These are phyloP conservation scores for Oryza glaberrima DNA, from an alignment of 176 grass and related monocot genomes.

Conservation along the genomic window DNA sequence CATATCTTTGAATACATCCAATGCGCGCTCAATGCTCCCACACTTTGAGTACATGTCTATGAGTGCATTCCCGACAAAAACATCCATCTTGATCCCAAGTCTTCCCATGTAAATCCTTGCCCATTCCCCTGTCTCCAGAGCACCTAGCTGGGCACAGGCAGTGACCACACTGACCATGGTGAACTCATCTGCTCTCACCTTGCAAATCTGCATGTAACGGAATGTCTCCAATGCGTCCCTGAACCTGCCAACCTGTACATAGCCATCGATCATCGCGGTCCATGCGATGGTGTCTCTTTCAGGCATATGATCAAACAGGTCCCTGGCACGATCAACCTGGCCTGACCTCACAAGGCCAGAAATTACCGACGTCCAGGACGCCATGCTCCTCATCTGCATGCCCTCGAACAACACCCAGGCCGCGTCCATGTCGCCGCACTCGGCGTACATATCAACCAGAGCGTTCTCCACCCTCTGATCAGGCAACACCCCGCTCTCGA, in stretches of 20 bases:
- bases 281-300: slow-evolving; percentile 64
- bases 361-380: slow-evolving; percentile 80
- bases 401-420: slow-evolving; percentile 61
- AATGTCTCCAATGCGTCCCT: slow-evolving; percentile 72
- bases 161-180: slow-evolving; percentile 79
- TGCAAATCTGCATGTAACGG: slow-evolving; percentile 57
- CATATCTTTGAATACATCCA: slow-evolving; percentile 76
- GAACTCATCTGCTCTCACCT: slow-evolving; percentile 55
- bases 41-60: slow-evolving; percentile 92
- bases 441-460: slow-evolving; percentile 69
- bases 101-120: slow-evolving; percentile 72
- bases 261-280: slow-evolving; percentile 81
- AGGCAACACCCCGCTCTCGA: slow-evolving; percentile 41
- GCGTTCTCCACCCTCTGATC: slow-evolving; percentile 68
- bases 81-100: slow-evolving; percentile 62
- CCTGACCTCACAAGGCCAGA: slow-evolving; percentile 50
- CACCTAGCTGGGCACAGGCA: slow-evolving; percentile 80
- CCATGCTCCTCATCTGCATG: slow-evolving; percentile 52
- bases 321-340: slow-evolving; percentile 54
- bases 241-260: slow-evolving; percentile 50
- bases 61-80: slow-evolving; percentile 65
- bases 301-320: slow-evolving; percentile 71
- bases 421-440: slow-evolving; percentile 61
- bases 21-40: slow-evolving; percentile 49
- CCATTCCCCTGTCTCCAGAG: slow-evolving; percentile 84